A percentile compares a stretch with the other conserved stretches of the same genome.
Evolutionary conservation across 75 land plant genomes (phyloP).

Genomic region (Selaginella moellendorffii): DNA sequence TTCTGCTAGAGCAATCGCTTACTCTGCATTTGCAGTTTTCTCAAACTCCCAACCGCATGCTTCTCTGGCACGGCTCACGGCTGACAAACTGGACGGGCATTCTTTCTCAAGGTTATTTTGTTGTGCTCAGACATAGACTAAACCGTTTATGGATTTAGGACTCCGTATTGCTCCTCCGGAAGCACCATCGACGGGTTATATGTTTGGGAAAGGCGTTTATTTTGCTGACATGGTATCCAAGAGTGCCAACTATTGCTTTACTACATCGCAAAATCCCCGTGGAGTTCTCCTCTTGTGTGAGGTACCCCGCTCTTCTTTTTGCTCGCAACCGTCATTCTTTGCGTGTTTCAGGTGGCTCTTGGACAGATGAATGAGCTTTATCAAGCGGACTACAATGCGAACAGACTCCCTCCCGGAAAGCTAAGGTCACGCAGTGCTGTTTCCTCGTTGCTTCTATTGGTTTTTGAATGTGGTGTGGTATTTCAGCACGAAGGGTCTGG

Average conservation of each 20-base stretch:
- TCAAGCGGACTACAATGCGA: slow-evolving; percentile 45
- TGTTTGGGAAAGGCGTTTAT: no score
- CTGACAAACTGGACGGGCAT: slow-evolving; percentile 95
- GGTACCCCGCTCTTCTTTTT: slow-evolving; percentile 22
- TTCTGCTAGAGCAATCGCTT: no score
- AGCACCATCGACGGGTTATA: slow-evolving; percentile 93
- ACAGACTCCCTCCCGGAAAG: slow-evolving; percentile 57
- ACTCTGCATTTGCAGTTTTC: slow-evolving; percentile 41
- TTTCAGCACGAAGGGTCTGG: slow-evolving; percentile 99
- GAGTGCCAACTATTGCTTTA: slow-evolving; percentile 93
- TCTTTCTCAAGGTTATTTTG: slow-evolving; percentile 63
- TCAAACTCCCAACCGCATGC: slow-evolving; percentile 55
- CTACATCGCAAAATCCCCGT: slow-evolving; percentile 22
- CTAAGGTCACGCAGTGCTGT: slow-evolving; percentile 49
- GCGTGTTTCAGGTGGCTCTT: slow-evolving; percentile 70
- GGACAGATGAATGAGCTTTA: slow-evolving; percentile 73
- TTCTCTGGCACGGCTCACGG: slow-evolving; percentile 98
- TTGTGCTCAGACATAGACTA: no score
- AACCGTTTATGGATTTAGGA: no score
- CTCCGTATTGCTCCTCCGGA: slow-evolving; percentile 96
- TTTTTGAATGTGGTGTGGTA: no score
- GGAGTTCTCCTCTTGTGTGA: slow-evolving; percentile 90
- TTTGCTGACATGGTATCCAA: slow-evolving; percentile 99
- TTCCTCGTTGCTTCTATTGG: no score
- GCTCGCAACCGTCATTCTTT: no score